A percentile compares a stretch with the other conserved stretches of the same genome.
phyloP scores from a whole-genome alignment of 192 early-diverging fungal species.

The Linnemannia schmuckeri region DNA sequence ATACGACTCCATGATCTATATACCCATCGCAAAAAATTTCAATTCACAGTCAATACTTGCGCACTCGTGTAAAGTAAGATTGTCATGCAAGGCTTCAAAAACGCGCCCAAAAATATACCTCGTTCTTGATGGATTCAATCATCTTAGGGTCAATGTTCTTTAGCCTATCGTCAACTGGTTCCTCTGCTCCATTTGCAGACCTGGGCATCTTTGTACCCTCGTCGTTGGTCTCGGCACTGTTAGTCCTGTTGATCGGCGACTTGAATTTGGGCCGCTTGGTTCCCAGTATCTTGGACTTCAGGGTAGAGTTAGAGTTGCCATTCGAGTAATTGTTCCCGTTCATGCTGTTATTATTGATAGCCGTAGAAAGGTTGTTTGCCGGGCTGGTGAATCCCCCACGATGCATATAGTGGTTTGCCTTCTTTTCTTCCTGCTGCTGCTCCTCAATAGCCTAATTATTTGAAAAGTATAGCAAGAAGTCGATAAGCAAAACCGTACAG shows the following conservation, averaged over 20 bases:
- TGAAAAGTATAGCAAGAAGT: neutral
- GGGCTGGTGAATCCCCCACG: constrained; percentile 27
- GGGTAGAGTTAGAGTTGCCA: neutral
- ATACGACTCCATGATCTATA: constrained; percentile 72
- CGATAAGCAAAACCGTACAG: too few species aligned
- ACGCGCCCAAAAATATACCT: constrained; percentile 54
- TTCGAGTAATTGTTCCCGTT: neutral
- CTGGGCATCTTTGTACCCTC: constrained; percentile 4
- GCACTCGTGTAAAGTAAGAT: too few species aligned
- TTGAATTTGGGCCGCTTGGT: constrained; percentile 63
- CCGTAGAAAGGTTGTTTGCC: neutral
- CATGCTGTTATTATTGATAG: neutral
- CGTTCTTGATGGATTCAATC: constrained; percentile 91
- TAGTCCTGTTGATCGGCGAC: constrained; percentile 57
- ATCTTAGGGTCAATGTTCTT: constrained; percentile 89
- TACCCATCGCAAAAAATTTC: neutral
- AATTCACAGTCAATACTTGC: neutral
- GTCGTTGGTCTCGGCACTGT: constrained; percentile 5
- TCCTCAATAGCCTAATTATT: constrained; percentile 37
- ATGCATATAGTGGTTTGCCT: constrained; percentile 24
- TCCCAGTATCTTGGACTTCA: constrained; percentile 24
- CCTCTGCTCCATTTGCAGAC: constrained; percentile 27
- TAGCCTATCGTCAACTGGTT: constrained; percentile 76
- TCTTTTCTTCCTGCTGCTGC: constrained; percentile 33
- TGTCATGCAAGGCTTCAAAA: neutral